Conservation (phyloP, 2,329 filamentous ascomycete genomes). For the Herpomyces periplanetae region DNA sequence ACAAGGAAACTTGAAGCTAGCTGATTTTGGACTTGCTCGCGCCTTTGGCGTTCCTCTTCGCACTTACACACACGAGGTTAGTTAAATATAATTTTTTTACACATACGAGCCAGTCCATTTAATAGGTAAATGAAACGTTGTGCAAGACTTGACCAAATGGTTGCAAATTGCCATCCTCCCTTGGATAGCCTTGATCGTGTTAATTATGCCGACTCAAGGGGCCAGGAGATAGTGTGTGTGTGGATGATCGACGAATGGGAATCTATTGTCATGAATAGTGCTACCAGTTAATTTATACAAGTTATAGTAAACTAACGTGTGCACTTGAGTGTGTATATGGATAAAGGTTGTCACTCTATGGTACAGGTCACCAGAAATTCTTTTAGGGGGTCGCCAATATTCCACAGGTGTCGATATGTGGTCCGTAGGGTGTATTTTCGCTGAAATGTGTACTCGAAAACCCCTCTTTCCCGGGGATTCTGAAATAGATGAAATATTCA, state of each 20-base stretch:
- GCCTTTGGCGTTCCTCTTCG: constrained; percentile 65
- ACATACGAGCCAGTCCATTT: not conserved
- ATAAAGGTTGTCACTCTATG: constrained; percentile 44
- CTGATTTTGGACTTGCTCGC: constrained; percentile 55
- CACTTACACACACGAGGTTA: constrained; percentile 59
- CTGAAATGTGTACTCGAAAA: constrained; percentile 80
- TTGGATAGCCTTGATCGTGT: constrained; percentile 1
- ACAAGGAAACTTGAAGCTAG: constrained; percentile 58
- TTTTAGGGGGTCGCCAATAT: constrained; percentile 62
- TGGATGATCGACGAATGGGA: too few species aligned
- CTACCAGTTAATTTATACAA: too few species aligned
- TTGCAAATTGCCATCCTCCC: not conserved
- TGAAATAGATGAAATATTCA: constrained; percentile 78
- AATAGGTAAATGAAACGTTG: too few species aligned
- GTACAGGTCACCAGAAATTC: constrained; percentile 66
- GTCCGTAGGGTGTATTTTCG: constrained; percentile 76
- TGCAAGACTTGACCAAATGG: too few species aligned
- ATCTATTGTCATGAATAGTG: too few species aligned
- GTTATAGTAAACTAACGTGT: too few species aligned
- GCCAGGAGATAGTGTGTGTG: too few species aligned
- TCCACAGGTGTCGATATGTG: constrained; percentile 86
- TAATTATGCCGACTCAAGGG: constrained; percentile 2
- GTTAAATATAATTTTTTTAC: constrained; percentile 2
- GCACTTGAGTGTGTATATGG: too few species aligned
- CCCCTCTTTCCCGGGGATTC: constrained; percentile 70